Evolutionary conservation across 2,329 filamentous ascomycete genomes (phyloP).

Genomic region (Stemphylium lycopersici): DNA sequence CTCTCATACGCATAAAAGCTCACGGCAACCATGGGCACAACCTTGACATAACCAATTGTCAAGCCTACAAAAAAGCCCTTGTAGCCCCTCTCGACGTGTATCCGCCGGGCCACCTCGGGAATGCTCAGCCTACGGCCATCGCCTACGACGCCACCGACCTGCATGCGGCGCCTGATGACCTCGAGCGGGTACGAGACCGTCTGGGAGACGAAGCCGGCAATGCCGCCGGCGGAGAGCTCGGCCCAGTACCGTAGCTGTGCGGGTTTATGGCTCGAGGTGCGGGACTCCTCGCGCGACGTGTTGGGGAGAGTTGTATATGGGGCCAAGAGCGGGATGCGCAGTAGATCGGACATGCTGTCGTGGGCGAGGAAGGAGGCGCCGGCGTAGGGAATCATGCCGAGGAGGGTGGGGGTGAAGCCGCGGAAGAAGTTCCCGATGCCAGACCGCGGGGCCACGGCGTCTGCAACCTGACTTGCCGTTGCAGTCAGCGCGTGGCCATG

Average conservation of each 20-base stretch:
- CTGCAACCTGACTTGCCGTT: constrained; percentile 53
- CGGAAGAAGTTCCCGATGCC: constrained; percentile 93
- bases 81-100: constrained; percentile 76
- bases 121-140: constrained; percentile 83
- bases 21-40: constrained; percentile 84
- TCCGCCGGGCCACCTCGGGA: constrained; percentile 75
- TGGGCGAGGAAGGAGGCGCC: constrained; percentile 95
- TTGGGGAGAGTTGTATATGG: constrained; percentile 76
- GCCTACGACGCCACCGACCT: constrained; percentile 92
- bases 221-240: constrained; percentile 80
- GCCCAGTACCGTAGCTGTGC: constrained; percentile 82
- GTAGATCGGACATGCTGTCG: constrained; percentile 83
- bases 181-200: constrained; percentile 93
- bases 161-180: constrained; percentile 90
- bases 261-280: constrained; percentile 60
- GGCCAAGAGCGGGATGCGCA: constrained; percentile 72
- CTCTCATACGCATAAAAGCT: constrained; percentile 73
- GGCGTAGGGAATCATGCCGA: constrained; percentile 96
- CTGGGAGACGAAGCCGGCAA: constrained; percentile 88
- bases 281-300: constrained; percentile 50
- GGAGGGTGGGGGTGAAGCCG: constrained; percentile 85
- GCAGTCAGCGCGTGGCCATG: constrained; percentile 50
- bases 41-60: constrained; percentile 93
- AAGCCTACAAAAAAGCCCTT: constrained; percentile 90
- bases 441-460: constrained; percentile 63